A percentile compares a stretch with the other conserved stretches of the same genome.
These are phyloP conservation scores for Verticillium isaacii DNA, from an alignment of 2,329 filamentous ascomycete species.

Conservation along the genomic window DNA sequence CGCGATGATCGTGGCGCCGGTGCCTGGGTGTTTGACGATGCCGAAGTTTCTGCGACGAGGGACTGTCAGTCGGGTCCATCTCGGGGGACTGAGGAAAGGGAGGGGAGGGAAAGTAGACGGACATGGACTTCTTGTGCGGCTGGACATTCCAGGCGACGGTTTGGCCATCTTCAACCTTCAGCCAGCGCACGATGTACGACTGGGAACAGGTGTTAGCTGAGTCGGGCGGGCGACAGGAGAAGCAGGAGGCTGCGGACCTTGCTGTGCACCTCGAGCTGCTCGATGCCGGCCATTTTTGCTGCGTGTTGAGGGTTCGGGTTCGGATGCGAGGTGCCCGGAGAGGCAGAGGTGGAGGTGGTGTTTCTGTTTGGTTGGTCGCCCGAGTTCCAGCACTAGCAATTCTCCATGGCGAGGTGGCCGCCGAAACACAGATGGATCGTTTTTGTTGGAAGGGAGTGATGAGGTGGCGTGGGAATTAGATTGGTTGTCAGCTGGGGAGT, in stretches of 20 bases:
- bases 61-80: slow-evolving; percentile 4
- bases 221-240: slow-evolving; percentile 9
- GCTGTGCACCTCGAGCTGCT: slow-evolving; percentile 95
- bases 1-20: slow-evolving; percentile 47
- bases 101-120: slow-evolving; percentile 19
- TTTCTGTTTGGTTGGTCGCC: neutral
- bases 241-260: slow-evolving; percentile 57
- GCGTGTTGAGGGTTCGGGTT: neutral
- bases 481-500: neutral
- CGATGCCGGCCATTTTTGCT: slow-evolving; percentile 78
- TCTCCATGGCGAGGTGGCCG: slow-evolving; percentile 1
- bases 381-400: neutral
- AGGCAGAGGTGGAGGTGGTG: neutral
- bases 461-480: neutral
- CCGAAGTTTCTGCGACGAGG: slow-evolving; percentile 70
- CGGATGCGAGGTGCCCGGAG: neutral
- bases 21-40: slow-evolving; percentile 93
- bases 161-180: slow-evolving; percentile 82
- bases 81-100: neutral
- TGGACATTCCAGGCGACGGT: slow-evolving; percentile 98
- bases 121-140: slow-evolving; percentile 96
- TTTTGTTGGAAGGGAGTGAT: neutral
- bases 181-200: slow-evolving; percentile 98
- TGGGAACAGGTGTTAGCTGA: slow-evolving; percentile 31
- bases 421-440: neutral